Base-by-base conservation (phyloP, 2,329 filamentous ascomycete genomes). In the Exophiala oligosperma region DNA sequence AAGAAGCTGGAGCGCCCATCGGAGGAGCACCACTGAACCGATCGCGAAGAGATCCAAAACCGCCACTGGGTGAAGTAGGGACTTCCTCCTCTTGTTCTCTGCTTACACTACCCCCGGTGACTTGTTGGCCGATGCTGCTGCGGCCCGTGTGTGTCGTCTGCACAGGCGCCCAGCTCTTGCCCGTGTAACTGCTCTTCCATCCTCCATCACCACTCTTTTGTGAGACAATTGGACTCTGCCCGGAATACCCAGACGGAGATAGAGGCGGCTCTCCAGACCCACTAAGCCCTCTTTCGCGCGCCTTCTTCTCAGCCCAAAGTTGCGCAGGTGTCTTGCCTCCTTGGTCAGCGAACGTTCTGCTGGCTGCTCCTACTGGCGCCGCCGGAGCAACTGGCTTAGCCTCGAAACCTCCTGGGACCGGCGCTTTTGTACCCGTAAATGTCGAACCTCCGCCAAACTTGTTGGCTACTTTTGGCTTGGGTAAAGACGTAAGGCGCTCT, bases 301-400 rank as follows among this genome's bases (percentile, higher is more conserved):
- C 93, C 79, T 97, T 97, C 79, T 92, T 96, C 79, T 99, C 94
- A 0, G 93, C 93, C 94, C 94, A 99, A 37, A 96, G 77, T 74
- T 99, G 94, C 29, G 94, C 92, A 5, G 94, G 94, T 4, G 94
- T 97, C 80, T 97, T 99, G 62, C 94, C 94, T 63, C 90, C 92
- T 73, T 95, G 81, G 66, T 97, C 92, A 14, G 94, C 94, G 78
- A 97, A 99, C 0, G 92, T 96, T 69, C 91, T 87, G 76, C 91
- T 95, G 38, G 92, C 92, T 64, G 85, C 82, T 26, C 91, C 92
- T 26, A 96, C 81, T 4, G 89, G 86, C 2, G 84, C 79, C 21
- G 85, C 76, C 24, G 84, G 72, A 28, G 85, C 78, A 7, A 81
- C 73, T n/a, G 84, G 74, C 61, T 87, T 87, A 11, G 84, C 76